Evolutionary conservation across 1,284 basidiomycete species (phyloP).

Genomic region (Cutaneotrichosporon curvatum): DNA sequence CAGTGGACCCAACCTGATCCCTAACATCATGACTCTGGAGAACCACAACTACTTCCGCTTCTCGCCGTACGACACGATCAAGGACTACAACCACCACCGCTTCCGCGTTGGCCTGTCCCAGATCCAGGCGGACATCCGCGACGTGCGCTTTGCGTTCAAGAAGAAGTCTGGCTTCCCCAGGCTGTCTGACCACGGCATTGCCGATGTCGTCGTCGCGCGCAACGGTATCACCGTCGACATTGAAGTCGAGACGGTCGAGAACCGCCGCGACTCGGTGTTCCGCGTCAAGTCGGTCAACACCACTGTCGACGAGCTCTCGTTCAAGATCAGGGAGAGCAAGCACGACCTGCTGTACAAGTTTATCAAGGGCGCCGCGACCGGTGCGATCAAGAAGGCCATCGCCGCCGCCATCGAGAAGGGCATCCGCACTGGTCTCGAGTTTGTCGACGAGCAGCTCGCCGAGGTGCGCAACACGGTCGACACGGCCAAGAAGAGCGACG

Average conservation of each 20-base stretch:
- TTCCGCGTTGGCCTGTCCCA: conserved; percentile 68
- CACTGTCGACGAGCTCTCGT: conserved; percentile 69
- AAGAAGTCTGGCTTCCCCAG: conserved; percentile 48
- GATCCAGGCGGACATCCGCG: conserved; percentile 89
- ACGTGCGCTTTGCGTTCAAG: conserved; percentile 77
- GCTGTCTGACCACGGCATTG: conserved; percentile 80
- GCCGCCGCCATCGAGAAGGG: conserved; percentile 71
- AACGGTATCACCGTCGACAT: conserved; percentile 49
- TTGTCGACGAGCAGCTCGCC: conserved; percentile 64
- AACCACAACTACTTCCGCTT: conserved; percentile 78
- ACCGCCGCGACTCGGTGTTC: conserved; percentile 37
- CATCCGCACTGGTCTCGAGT: conserved; percentile 73
- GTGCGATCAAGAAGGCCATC: conserved; percentile 84
- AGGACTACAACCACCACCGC: conserved; percentile 56
- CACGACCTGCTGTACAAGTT: conserved; percentile 82
- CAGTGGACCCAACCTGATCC: conserved; percentile 58
- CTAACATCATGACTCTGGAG: conserved; percentile 68
- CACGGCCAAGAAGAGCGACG: conserved; percentile 57
- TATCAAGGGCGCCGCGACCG: conserved; percentile 41
- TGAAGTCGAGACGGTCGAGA: conserved; percentile 45
- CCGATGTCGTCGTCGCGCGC: conserved; percentile 82
- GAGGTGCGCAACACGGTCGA: conserved; percentile 54
- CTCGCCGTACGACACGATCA: conserved; percentile 60
- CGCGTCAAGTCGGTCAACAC: conserved; percentile 44
- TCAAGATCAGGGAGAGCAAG: conserved; percentile 82